phyloP scores from a whole-genome alignment of 805 yeast species.

The Spathaspora girioi region DNA sequence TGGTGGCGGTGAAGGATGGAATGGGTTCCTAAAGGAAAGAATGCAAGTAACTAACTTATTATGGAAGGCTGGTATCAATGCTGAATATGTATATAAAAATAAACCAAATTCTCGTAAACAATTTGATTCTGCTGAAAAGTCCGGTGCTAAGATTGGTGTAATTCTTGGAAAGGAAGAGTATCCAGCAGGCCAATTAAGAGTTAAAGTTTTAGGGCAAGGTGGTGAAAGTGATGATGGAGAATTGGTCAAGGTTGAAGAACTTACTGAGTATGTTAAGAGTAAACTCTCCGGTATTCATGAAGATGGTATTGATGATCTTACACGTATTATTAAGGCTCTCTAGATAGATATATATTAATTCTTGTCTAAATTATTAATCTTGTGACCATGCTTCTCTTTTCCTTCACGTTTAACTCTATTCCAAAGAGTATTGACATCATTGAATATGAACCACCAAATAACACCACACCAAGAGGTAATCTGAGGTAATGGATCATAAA shows the following conservation, averaged over 20 bases:
- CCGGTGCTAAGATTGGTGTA: constrained; percentile 87
- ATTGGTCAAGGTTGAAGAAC: constrained; percentile 57
- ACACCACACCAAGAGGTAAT: constrained; percentile 80
- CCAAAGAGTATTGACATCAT: constrained; percentile 67
- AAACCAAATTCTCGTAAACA: constrained; percentile 95
- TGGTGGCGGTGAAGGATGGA: constrained; percentile 97
- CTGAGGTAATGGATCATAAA: constrained; percentile 74
- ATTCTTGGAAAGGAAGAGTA: constrained; percentile 95
- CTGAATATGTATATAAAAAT: constrained; percentile 88
- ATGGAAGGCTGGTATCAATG: constrained; percentile 86
- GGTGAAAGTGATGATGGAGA: constrained; percentile 84
- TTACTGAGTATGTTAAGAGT: constrained; percentile 46
- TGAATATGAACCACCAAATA: constrained; percentile 65
- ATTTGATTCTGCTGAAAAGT: constrained; percentile 95
- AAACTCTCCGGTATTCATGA: constrained; percentile 35
- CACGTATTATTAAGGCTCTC: constrained; percentile 58
- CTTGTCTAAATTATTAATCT: constrained; percentile 12
- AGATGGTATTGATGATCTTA: constrained; percentile 61
- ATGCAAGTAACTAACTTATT: constrained; percentile 78
- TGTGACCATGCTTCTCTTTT: constrained; percentile 32
- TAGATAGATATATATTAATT: constrained; percentile 19
- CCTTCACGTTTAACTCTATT: constrained; percentile 72
- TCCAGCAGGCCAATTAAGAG: constrained; percentile 74
- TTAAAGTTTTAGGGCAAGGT: constrained; percentile 87
- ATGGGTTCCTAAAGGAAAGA: constrained; percentile 87